A percentile compares a stretch with the other conserved stretches of the same genome.
Evolutionary conservation across 2,329 filamentous ascomycete species (phyloP).

Genomic region (Colletotrichum musicola): DNA sequence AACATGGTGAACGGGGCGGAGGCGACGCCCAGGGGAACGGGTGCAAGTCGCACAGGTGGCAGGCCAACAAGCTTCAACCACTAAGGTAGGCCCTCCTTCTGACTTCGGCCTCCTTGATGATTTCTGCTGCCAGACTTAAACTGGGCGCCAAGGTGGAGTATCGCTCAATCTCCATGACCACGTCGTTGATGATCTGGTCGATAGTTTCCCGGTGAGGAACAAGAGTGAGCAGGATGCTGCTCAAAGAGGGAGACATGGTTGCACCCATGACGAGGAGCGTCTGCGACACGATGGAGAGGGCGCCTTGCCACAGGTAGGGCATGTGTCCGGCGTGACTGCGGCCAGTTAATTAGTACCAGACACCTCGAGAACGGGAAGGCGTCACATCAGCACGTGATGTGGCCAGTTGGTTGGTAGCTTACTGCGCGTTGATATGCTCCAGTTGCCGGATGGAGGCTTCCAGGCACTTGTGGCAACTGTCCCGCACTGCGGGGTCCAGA

Average conservation of each 20-base stretch:
- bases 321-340: constrained; percentile 82
- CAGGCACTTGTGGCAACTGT: constrained; percentile 84
- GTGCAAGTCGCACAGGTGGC: constrained; percentile 17
- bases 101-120: constrained; percentile 82
- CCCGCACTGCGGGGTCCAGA: constrained; percentile 78
- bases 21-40: background rate
- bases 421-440: constrained; percentile 83
- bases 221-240: constrained; percentile 70
- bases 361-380: background rate
- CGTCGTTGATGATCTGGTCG: constrained; percentile 82
- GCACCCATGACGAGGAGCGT: constrained; percentile 86
- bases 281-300: constrained; percentile 85
- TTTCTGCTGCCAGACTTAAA: constrained; percentile 80
- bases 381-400: constrained; percentile 23
- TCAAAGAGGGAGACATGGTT: constrained; percentile 81
- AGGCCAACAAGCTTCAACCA: constrained; percentile 51
- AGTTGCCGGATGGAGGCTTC: constrained; percentile 85
- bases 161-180: constrained; percentile 80
- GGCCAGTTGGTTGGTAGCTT: constrained; percentile 52
- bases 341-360: constrained; percentile 44
- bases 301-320: constrained; percentile 88
- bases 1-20: constrained; percentile 3
- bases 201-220: constrained; percentile 71
- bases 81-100: constrained; percentile 74
- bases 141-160: constrained; percentile 83